Evolutionary conservation across 345 rosid genomes (phyloP).

Genomic region (Melaleuca quinquenervia): DNA sequence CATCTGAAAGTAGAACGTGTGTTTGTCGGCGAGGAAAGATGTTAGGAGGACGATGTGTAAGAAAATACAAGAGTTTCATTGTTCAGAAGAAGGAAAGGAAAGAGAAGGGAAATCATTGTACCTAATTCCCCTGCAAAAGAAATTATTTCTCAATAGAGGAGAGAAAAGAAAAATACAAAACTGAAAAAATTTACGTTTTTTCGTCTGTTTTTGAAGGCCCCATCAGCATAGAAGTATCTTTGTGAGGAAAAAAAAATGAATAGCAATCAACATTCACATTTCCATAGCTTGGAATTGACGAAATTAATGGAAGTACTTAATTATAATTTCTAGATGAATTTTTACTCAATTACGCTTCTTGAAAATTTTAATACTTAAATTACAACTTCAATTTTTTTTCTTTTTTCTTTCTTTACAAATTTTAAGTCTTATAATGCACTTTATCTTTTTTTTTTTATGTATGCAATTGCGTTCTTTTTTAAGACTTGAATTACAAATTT

Average conservation of each 20-base stretch:
- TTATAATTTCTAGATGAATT: fast-evolving
- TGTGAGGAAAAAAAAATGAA: not conserved
- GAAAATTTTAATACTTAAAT: not conserved
- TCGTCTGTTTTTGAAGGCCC: not conserved
- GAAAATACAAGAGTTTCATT: not conserved
- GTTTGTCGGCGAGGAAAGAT: not conserved
- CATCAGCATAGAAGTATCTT: not conserved
- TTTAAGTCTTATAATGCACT: not conserved
- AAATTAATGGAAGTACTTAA: not conserved
- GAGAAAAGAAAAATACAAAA: not conserved
- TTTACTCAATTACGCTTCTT: fast-evolving
- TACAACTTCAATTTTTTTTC: not conserved
- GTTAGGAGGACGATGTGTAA: not conserved
- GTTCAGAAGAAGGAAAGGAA: not conserved
- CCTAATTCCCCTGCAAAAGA: not conserved
- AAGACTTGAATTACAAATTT: no score
- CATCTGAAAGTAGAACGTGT: no score
- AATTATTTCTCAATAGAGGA: not conserved
- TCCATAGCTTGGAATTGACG: not conserved
- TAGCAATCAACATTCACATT: not conserved
- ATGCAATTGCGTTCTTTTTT: no score
- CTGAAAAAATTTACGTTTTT: not conserved
- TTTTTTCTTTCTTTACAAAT: not conserved
- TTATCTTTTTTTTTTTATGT: not conserved
- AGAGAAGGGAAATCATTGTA: not conserved